A percentile compares a stretch with the other conserved stretches of the same genome.
Evolutionary conservation across 495 filamentous ascomycete species (phyloP).

Genomic region (Elaphomyces granulatus): DNA sequence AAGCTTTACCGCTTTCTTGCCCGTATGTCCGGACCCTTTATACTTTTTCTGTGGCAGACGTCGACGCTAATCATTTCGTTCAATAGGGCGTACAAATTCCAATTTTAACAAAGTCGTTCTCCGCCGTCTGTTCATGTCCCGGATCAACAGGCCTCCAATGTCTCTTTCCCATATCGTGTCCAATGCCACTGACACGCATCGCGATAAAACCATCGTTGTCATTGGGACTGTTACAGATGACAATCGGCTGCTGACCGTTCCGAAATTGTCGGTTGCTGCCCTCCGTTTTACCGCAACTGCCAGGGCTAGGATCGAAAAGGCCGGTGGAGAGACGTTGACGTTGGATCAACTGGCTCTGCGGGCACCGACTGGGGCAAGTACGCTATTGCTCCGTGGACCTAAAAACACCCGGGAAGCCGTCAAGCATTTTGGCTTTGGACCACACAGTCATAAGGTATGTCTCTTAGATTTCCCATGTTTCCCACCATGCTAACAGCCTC

Average conservation of each 20-base stretch:
- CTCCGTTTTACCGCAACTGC: constrained; percentile 93
- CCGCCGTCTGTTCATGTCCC: constrained; percentile 91
- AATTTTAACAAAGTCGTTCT: constrained; percentile 96
- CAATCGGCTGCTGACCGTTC: constrained; percentile 75
- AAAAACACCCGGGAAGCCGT: constrained; percentile 95
- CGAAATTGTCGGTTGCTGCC: constrained; percentile 84
- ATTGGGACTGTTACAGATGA: constrained; percentile 94
- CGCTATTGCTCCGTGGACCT: constrained; percentile 83
- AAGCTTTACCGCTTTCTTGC: constrained; percentile 98
- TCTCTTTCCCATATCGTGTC: constrained; percentile 78
- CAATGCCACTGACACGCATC: constrained; percentile 47
- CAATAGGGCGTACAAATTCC: constrained; percentile 78
- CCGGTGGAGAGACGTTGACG: constrained; percentile 86
- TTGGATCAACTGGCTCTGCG: constrained; percentile 91
- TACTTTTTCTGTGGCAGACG: too few species aligned
- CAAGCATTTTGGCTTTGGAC: constrained; percentile 97
- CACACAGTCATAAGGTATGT: constrained; percentile 89
- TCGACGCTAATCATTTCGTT: background rate
- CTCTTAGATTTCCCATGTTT: constrained; percentile 3
- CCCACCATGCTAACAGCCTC: constrained; percentile 12
- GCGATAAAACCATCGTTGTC: constrained; percentile 82
- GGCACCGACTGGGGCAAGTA: constrained; percentile 87
- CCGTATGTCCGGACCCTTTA: constrained; percentile 61
- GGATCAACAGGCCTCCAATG: constrained; percentile 90
- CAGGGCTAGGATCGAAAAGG: constrained; percentile 78